Conservation (phyloP, 441 rosid species). For the Flueggea neowawraea region DNA sequence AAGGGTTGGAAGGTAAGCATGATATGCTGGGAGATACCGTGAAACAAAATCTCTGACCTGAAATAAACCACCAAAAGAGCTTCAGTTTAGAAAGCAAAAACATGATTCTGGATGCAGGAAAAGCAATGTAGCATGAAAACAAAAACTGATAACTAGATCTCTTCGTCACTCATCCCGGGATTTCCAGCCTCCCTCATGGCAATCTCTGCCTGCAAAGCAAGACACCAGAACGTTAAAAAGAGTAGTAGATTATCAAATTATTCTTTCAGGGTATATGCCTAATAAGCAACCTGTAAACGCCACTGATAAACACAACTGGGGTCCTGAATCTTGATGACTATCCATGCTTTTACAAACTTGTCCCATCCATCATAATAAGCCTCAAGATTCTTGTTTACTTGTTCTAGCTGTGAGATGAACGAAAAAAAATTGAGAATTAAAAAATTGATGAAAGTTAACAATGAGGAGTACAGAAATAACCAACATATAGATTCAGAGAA, state of each 20-base stretch:
- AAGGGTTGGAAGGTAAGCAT: constrained; percentile 81
- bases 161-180: constrained; percentile 88
- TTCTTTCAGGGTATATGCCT: too few species aligned
- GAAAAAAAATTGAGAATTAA: background rate
- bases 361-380: constrained; percentile 92
- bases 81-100: background rate
- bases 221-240: background rate
- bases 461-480: background rate
- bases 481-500: too few species aligned
- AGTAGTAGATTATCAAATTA: background rate
- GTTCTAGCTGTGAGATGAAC: constrained; percentile 54
- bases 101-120: background rate
- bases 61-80: background rate
- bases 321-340: constrained; percentile 85
- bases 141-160: constrained; percentile 38
- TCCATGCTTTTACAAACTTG: constrained; percentile 81
- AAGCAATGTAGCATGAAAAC: background rate
- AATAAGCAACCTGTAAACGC: constrained; percentile 80
- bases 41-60: constrained; percentile 95
- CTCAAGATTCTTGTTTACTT: constrained; percentile 78
- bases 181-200: constrained; percentile 89
- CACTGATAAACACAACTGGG: constrained; percentile 86
- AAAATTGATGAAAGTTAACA: background rate
- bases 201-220: constrained; percentile 69
- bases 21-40: constrained; percentile 81